Conservation (phyloP, 2,329 filamentous ascomycete species). For the Westerdykella aurantiaca region DNA sequence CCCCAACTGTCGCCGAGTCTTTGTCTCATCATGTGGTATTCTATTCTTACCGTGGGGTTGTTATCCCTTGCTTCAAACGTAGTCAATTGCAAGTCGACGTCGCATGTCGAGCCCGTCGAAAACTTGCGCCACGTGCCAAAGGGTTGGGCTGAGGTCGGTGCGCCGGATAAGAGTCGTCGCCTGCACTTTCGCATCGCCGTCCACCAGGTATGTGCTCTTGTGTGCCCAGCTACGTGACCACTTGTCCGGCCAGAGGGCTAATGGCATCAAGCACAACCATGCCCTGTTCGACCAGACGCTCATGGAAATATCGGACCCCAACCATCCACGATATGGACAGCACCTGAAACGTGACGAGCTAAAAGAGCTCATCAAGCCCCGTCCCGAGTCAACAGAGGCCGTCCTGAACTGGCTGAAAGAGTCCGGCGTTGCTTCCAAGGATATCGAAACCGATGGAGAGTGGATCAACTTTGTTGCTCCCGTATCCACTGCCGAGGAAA, state of each 20-base stretch:
- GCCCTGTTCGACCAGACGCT: constrained; percentile 53
- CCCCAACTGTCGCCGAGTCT: too few relatives aligned
- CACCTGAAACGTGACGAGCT: constrained; percentile 59
- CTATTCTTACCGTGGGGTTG: constrained; percentile 25
- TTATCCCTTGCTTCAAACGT: constrained; percentile 22
- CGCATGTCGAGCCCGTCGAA: constrained; percentile 28
- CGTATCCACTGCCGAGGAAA: constrained; percentile 48
- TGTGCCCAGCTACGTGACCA: not conserved
- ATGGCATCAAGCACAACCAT: constrained; percentile 43
- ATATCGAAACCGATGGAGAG: constrained; percentile 50
- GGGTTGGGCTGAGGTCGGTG: constrained; percentile 33
- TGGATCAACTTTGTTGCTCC: constrained; percentile 57
- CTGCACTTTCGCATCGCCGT: constrained; percentile 38
- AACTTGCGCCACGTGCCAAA: constrained; percentile 28
- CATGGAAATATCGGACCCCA: constrained; percentile 57
- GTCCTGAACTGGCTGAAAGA: constrained; percentile 53
- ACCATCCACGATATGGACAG: constrained; percentile 53
- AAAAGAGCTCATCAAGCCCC: constrained; percentile 49
- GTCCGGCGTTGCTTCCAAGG: constrained; percentile 43
- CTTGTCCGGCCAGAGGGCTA: constrained; percentile 6
- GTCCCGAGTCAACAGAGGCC: constrained; percentile 42
- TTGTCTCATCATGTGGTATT: constrained; percentile 22
- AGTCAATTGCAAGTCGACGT: constrained; percentile 22
- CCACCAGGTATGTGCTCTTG: constrained; percentile 27
- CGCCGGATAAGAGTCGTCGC: constrained; percentile 25